Evolutionary conservation across 1,284 basidiomycete genomes (phyloP).

Genomic region (Fereydounia khargensis): DNA sequence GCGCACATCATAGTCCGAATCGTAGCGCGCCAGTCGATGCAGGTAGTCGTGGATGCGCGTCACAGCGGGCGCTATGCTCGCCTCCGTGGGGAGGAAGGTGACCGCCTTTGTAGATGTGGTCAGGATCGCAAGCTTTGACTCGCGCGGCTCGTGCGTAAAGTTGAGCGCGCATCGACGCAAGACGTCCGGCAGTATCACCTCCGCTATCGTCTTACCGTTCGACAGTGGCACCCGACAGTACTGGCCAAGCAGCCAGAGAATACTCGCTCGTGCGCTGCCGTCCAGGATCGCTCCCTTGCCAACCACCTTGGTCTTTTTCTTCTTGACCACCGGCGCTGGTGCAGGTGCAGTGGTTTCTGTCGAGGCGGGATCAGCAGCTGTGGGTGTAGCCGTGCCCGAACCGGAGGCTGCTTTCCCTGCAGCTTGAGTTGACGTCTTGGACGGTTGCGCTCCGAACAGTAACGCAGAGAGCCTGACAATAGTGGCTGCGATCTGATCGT

Average conservation of each 20-base stretch:
- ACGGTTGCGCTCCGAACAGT: slow-evolving; percentile 31
- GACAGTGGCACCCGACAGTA: slow-evolving; percentile 23
- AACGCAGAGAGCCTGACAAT: slow-evolving; percentile 36
- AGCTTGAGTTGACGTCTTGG: too few relatives aligned
- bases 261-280: slow-evolving; percentile 29
- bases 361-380: too few relatives aligned
- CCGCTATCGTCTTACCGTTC: slow-evolving; percentile 26
- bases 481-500: too few relatives aligned
- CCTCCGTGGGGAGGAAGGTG: slow-evolving; percentile 20
- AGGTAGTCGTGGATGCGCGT: slow-evolving; percentile 35
- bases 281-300: slow-evolving; percentile 36
- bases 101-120: slow-evolving; percentile 44
- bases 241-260: slow-evolving; percentile 53
- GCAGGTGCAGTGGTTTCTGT: too few relatives aligned
- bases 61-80: slow-evolving; percentile 4
- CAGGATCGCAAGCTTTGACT: slow-evolving; percentile 42
- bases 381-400: not conserved
- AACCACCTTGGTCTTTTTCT: slow-evolving; percentile 23
- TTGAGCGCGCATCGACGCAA: slow-evolving; percentile 47
- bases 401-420: too few relatives aligned
- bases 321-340: slow-evolving; percentile 4
- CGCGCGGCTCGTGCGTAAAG: slow-evolving; percentile 38
- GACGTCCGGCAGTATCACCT: slow-evolving; percentile 45
- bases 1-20: slow-evolving; percentile 43
- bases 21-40: slow-evolving; percentile 41